These are phyloP conservation scores for Crepidotus sp. DNA, from an alignment of 1,284 basidiomycete species.

Conservation along the genomic window DNA sequence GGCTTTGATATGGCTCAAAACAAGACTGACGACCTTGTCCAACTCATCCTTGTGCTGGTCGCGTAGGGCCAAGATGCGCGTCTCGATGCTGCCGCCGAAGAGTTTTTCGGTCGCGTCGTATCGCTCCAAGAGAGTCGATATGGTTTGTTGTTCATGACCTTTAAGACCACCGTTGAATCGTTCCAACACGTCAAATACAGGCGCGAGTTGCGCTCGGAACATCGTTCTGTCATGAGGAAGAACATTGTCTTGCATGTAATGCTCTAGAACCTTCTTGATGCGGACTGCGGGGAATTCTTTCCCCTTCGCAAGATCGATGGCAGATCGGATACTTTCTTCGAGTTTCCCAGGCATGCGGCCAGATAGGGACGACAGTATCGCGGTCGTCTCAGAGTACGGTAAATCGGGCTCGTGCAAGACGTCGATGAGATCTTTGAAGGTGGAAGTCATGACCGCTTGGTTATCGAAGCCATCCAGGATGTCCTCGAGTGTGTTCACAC, in stretches of 20 bases:
- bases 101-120: conserved; percentile 86
- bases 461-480: conserved; percentile 96
- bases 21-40: conserved; percentile 80
- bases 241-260: conserved; percentile 78
- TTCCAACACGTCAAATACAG: conserved; percentile 74
- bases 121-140: conserved; percentile 63
- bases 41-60: conserved; percentile 90
- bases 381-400: conserved; percentile 80
- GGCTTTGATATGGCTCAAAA: conserved; percentile 93
- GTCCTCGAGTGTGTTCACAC: conserved; percentile 78
- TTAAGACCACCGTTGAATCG: conserved; percentile 80
- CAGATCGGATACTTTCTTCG: conserved; percentile 78
- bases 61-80: conserved; percentile 82
- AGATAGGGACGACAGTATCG: conserved; percentile 83
- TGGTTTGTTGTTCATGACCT: conserved; percentile 74
- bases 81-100: conserved; percentile 87
- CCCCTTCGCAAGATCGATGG: conserved; percentile 68
- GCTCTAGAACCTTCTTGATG: conserved; percentile 78
- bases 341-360: conserved; percentile 91
- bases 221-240: conserved; percentile 70
- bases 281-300: conserved; percentile 87
- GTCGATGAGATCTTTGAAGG: conserved; percentile 74
- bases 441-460: conserved; percentile 75
- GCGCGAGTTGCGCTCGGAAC: conserved; percentile 65
- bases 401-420: conserved; percentile 80